Percentiles rank a stretch among this genome's conserved stretches.
These are phyloP conservation scores for Aspergillus novoparasiticus DNA, from an alignment of 2,329 filamentous ascomycete species.

Conservation along the genomic window DNA sequence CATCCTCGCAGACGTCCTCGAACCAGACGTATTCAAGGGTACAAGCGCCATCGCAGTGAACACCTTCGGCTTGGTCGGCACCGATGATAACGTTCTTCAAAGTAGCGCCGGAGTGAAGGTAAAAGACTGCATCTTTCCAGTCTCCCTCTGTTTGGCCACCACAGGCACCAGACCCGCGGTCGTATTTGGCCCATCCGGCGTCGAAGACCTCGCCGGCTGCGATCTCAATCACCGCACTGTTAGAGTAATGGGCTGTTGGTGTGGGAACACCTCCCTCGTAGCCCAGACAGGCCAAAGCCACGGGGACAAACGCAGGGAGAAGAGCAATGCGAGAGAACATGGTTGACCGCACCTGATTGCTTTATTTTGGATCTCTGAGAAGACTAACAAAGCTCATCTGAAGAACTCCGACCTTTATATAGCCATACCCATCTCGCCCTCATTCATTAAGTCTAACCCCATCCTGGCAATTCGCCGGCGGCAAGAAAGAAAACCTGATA, in stretches of 20 bases:
- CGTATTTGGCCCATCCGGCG: constrained; percentile 51
- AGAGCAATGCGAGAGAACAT: constrained; percentile 1
- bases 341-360: background rate
- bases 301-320: constrained; percentile 11
- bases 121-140: constrained; percentile 49
- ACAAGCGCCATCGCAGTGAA: constrained; percentile 51
- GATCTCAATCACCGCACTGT: constrained; percentile 40
- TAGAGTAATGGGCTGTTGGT: constrained; percentile 14
- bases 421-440: background rate
- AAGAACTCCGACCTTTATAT: background rate
- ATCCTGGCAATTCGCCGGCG: background rate
- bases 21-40: constrained; percentile 53
- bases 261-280: constrained; percentile 21
- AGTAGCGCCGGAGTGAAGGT: constrained; percentile 46
- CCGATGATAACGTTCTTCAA: constrained; percentile 54
- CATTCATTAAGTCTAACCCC: background rate
- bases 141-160: constrained; percentile 49
- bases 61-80: constrained; percentile 48
- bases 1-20: constrained; percentile 52
- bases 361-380: background rate
- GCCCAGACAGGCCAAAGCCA: constrained; percentile 20
- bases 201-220: constrained; percentile 50
- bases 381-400: background rate
- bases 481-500: background rate
- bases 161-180: constrained; percentile 47